phyloP scores from a whole-genome alignment of 805 yeast species.

The Ogataea wickerhamii region DNA sequence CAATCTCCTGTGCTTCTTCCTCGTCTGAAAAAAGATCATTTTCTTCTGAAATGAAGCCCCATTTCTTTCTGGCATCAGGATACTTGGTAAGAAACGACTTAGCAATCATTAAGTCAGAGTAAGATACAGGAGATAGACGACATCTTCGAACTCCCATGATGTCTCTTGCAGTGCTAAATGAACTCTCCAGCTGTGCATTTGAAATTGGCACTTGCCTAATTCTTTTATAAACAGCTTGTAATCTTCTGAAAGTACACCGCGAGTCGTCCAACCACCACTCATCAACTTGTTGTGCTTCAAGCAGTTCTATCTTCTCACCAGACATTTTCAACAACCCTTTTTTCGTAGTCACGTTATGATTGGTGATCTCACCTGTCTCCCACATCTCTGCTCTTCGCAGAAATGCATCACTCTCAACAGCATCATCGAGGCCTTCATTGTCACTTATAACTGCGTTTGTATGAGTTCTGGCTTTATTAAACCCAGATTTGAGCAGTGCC shows the following conservation, averaged over 20 bases:
- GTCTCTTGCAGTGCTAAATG: constrained; percentile 1
- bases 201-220: not conserved
- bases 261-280: not conserved
- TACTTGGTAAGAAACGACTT: not conserved
- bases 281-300: not conserved
- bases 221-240: constrained; percentile 1
- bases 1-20: no score
- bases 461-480: not conserved
- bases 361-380: not conserved
- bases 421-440: not conserved
- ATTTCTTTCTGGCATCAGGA: not conserved
- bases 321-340: no score
- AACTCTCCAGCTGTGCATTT: constrained; percentile 1
- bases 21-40: no score
- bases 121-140: not conserved
- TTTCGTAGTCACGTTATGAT: not conserved
- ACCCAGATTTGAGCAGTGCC: no score
- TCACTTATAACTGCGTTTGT: not conserved
- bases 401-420: not conserved
- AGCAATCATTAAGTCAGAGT: constrained; percentile 1
- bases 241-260: not conserved
- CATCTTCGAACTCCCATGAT: not conserved
- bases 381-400: not conserved
- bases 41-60: no score
- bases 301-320: no score